Conservation (phyloP, 192 early-diverging fungal genomes). For the Phlyctochytrium arcticum region DNA sequence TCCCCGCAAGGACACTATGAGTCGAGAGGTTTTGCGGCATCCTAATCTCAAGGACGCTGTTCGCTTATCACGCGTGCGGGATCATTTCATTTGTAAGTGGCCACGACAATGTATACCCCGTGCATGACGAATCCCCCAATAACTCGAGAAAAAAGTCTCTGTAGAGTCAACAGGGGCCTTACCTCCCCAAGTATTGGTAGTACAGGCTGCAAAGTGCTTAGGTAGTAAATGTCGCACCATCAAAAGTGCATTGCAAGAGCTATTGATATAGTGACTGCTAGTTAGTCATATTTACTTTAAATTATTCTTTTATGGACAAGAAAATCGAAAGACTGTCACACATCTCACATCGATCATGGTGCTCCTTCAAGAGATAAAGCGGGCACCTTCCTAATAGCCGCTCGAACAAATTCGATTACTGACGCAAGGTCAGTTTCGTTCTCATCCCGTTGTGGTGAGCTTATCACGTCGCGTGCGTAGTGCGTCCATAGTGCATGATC, state of each 20-base stretch:
- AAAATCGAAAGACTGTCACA: no score
- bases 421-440: no score
- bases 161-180: constrained; percentile 86
- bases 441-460: no score
- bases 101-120: no score
- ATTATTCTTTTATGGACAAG: no score
- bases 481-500: constrained; percentile 29
- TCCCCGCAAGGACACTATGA: constrained; percentile 92
- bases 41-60: constrained; percentile 90
- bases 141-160: constrained; percentile 47
- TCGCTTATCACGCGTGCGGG: constrained; percentile 79
- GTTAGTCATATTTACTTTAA: no score
- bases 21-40: constrained; percentile 89
- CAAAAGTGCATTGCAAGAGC: constrained; percentile 49
- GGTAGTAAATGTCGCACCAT: constrained; percentile 73
- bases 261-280: no score
- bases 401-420: no score
- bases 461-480: no score
- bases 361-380: no score
- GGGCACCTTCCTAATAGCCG: no score
- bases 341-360: no score
- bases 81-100: constrained; percentile 96
- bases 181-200: constrained; percentile 71
- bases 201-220: constrained; percentile 72
- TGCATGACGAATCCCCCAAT: neutral